Evolutionary conservation across 2,329 filamentous ascomycete species (phyloP), one percentile per base, ranked within the genome.

Genomic region (Lachnellula subtilissima): DNA sequence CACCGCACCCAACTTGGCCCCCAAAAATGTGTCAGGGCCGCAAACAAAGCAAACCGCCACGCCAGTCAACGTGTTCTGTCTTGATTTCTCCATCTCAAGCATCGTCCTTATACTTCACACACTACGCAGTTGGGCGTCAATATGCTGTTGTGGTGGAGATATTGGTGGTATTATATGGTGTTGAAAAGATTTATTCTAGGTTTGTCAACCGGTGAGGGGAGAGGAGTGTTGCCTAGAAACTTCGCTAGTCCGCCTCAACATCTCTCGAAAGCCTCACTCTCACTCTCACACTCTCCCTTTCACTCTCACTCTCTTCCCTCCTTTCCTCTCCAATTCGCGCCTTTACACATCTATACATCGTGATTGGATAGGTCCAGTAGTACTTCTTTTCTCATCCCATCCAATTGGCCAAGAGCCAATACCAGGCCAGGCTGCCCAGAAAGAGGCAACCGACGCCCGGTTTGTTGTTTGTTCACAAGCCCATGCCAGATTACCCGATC

Each of bases 221-320:
- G 28, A 32, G 25, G 25, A 4, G 45, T 60, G 58, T 25, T 56
- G 58, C 53, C 54, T 61, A 45, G 52, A 55, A 55, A 55, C 50
- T 50, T 63, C 60, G 61, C 58, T 52, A 54, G 61, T 58, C 46
- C 57, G 61, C 61, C 60, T 64, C 55, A 59, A 52, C 58, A 36
- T 35, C 40, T 25, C 37, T 55, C 54, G 54, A 46, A 54, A 54
- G 58, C 60, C 56, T 62, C 56, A 56, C 50, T 55, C 52, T 42
- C 42, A 42, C 57, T 43, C 45, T 23, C 49, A 22, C 42, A 25
- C 28, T 45, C 23, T 40, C 47, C 39, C 48, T 22, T 37, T 37
- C 51, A 45, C 48, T 22, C 42, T 37, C 51, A 49, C 32, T 23
- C 39, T 19, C 48, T 11, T 60, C 43, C 43, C 35, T 54, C 39